A percentile compares a stretch with the other conserved stretches of the same genome.
phyloP scores from a whole-genome alignment of 78 protist species.

The Planoprotostelium fungivorum region DNA sequence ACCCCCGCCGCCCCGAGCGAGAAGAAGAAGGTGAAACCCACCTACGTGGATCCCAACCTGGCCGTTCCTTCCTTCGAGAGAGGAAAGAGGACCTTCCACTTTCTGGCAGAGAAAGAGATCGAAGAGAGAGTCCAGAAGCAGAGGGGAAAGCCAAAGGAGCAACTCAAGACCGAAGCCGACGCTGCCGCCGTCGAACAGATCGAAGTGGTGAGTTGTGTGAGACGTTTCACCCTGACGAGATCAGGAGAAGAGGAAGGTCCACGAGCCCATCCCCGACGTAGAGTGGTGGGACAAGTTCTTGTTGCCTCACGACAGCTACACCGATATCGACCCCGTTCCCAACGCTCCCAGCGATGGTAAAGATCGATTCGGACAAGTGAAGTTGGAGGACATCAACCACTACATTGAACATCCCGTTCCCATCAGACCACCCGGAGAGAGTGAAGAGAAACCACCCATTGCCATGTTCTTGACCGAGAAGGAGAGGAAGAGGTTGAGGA shows the following conservation, averaged over 20 bases:
- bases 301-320: not conserved
- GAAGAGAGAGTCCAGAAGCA: not conserved
- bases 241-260: not conserved
- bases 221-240: not conserved
- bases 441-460: slow-evolving; percentile 14
- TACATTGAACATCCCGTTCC: slow-evolving; percentile 72
- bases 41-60: not conserved
- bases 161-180: not conserved
- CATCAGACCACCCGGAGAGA: slow-evolving; percentile 23
- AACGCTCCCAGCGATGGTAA: not conserved
- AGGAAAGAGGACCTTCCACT: not conserved
- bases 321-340: not conserved
- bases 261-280: slow-evolving; percentile 13
- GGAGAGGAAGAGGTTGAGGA: slow-evolving; percentile 57
- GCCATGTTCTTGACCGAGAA: slow-evolving; percentile 29
- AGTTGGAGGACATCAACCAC: slow-evolving; percentile 15
- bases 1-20: not conserved
- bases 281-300: slow-evolving; percentile 61
- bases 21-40: not conserved
- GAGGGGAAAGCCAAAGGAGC: not conserved
- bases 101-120: not conserved
- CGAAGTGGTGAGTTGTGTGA: not conserved
- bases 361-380: not conserved
- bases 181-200: not conserved
- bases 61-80: not conserved